Base-by-base conservation (phyloP, 1,284 basidiomycete genomes). In the Cryptococcus sp. region DNA sequence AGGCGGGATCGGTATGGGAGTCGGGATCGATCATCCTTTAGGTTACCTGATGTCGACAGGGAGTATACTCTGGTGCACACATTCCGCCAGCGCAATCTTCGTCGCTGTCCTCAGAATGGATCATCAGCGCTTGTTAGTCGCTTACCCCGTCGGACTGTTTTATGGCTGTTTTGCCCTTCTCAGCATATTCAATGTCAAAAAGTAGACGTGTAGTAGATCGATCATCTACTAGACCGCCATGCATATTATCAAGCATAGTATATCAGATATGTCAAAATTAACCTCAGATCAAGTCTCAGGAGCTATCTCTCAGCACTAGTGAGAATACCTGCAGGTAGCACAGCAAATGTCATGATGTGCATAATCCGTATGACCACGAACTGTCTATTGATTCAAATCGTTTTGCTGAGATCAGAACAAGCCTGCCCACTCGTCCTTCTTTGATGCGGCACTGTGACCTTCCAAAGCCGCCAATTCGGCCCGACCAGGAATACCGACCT, bases 21-120 rank as follows among this genome's bases (percentile, higher is more conserved):
- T 93, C 41, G 87, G 89, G 22, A 84, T 98, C 54, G 90, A 99
- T 70, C 89, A 87, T 46, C 79, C 86, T 54, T 79, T 93, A 62
- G 93, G 93, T 44, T 95, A 94, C 77, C 68, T 92, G 39, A 80
- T 96, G 3, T 88, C 91, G 5, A 77, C 85, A 16, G 68, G 94
- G 29, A 90, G 88, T 1, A 91, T 97, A 64, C 74, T 91, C 43
- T 97, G 93, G 93, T 97, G 93, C 80, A 95, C 94, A 44, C 93
- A 94, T 71, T 86, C 93, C 7, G 93, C 93, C 16, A 93, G 91
- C 10, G 88, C 89, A 7, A 97, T 97, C 61, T 97, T 97, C 67
- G 91, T 94, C 20, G 88, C 90, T 1, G 92, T 96, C 19, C 81
- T 97, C 50, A 85, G 89, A 62, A 94, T 97, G 90, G 91, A 91